Percentiles rank a stretch among this genome's conserved stretches.
Evolutionary conservation across 2,329 filamentous ascomycete genomes (phyloP).

Genomic region (Ceratocystis alfenasii): DNA sequence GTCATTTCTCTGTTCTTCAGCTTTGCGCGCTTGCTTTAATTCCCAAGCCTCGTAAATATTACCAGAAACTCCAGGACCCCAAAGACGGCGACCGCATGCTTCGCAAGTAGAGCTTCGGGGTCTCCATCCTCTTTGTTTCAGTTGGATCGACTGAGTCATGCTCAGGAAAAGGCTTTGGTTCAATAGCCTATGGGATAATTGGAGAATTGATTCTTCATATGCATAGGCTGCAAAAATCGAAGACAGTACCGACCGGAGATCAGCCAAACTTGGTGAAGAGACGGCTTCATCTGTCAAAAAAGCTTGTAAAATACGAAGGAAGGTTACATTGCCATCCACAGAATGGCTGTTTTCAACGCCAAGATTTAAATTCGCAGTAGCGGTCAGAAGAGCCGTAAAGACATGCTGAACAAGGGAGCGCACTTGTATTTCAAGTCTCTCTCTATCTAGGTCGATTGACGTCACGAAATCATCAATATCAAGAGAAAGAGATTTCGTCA

Average conservation of each 20-base stretch:
- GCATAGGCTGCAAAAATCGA: slow-evolving; percentile 93
- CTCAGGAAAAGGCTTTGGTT: slow-evolving; percentile 81
- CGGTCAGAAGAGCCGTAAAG: slow-evolving; percentile 73
- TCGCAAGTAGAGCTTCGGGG: slow-evolving; percentile 80
- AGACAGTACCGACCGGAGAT: slow-evolving; percentile 70
- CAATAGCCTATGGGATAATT: slow-evolving; percentile 72
- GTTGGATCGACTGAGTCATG: slow-evolving; percentile 59
- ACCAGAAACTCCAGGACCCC: slow-evolving; percentile 74
- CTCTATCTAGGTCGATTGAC: slow-evolving; percentile 36
- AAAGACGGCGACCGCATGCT: slow-evolving; percentile 66
- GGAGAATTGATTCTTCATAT: slow-evolving; percentile 82
- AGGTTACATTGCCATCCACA: slow-evolving; percentile 53
- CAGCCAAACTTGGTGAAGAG: slow-evolving; percentile 72
- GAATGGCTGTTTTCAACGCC: not conserved
- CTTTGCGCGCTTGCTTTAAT: slow-evolving; percentile 41
- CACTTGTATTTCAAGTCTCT: slow-evolving; percentile 54
- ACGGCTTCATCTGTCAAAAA: slow-evolving; percentile 75
- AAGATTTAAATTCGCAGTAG: slow-evolving; percentile 38
- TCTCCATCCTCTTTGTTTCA: slow-evolving; percentile 79
- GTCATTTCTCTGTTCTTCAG: slow-evolving; percentile 35
- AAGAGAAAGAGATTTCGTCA: slow-evolving; percentile 32
- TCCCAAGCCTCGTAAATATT: slow-evolving; percentile 77
- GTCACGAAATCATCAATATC: slow-evolving; percentile 25
- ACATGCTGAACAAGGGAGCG: slow-evolving; percentile 76
- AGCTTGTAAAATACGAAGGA: slow-evolving; percentile 75